Base-by-base conservation (phyloP, 1,284 basidiomycete species). In the Ustilago cynodontis region DNA sequence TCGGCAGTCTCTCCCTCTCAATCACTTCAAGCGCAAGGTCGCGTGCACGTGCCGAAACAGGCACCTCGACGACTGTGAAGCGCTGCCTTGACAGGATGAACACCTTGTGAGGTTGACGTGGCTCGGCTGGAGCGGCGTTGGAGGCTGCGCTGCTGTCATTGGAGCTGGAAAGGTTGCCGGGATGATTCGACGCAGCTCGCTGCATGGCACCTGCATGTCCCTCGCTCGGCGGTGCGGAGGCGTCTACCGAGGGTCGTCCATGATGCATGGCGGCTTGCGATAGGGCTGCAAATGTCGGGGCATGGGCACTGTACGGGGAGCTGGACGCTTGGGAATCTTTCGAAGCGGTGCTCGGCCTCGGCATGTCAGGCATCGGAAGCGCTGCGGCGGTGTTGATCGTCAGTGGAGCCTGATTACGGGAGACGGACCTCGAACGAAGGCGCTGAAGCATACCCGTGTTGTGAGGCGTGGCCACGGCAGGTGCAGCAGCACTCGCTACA, bases 31-130 rank as follows among this genome's bases (percentile, higher is more conserved):
- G 43, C 13, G 80, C 78, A 28, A 82, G 52, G 28, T 82, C 82
- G 14, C 79, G 65, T 3, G 79, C 81, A 10, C 80, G 74, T 18
- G 81, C 79, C 29, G 77, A 52, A 20, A 74, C 55, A 4, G 71
- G 65, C n/a, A 80, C 71, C 51, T 81, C 71, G 24, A 76, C 73
- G 2, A 69, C 60, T 8, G 63, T 71, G 59, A 75, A 79, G 20
- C 78, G 72, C 59, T 83, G 81, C 33, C 66, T 62, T n/a, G 71
- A 80, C 26, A 78, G 60, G 39, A 83, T 72, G 51, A 62, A 82
- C 22, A 83, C 75, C 54, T 77, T 77, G 70, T 69, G 67, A 45
- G 71, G 70, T 52, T 71, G 65, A 47, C 65, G 60, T 14, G 53
- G 52, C 41, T 59, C 57, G 14, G 50, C 45, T 13, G 29, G 18